Percentiles rank a stretch among this genome's conserved stretches.
Evolutionary conservation across 2,329 filamentous ascomycete genomes (phyloP).

Genomic region (Metarhizium brunneum): DNA sequence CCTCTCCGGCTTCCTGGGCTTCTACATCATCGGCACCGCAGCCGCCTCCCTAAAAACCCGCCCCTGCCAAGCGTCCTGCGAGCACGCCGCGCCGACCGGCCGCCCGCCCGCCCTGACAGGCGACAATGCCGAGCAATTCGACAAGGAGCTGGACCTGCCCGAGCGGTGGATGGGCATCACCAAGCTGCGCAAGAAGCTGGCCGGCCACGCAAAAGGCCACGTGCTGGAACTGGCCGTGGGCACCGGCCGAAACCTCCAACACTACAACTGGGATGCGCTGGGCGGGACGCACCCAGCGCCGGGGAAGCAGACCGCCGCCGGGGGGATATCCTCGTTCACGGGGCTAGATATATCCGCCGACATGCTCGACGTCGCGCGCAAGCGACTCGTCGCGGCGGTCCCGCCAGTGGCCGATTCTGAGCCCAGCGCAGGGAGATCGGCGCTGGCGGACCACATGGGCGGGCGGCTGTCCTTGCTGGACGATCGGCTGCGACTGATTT

Average conservation of each 20-base stretch:
- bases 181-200: conserved; percentile 38
- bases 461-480: conserved; percentile 30
- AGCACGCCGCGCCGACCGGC: conserved; percentile 34
- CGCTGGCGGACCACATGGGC: conserved; percentile 23
- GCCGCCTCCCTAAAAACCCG: conserved; percentile 23
- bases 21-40: conserved; percentile 34
- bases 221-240: conserved; percentile 56
- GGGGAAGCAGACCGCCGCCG: not conserved
- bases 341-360: conserved; percentile 52
- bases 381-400: conserved; percentile 37
- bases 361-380: conserved; percentile 50
- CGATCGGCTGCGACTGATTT: conserved; percentile 35
- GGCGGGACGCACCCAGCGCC: conserved; percentile 4
- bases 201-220: conserved; percentile 38
- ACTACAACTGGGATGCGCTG: conserved; percentile 46
- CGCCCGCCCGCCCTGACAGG: conserved; percentile 36
- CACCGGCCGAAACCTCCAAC: conserved; percentile 51
- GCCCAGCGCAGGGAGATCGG: conserved; percentile 22
- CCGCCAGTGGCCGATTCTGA: conserved; percentile 25
- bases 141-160: conserved; percentile 46
- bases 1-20: conserved; percentile 35
- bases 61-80: conserved; percentile 15
- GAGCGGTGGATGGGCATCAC: conserved; percentile 50
- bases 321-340: conserved; percentile 44
- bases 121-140: conserved; percentile 45